A percentile compares a stretch with the other conserved stretches of the same genome.
These are phyloP conservation scores for Trichopus zeylanicus DNA, from an alignment of 116 monocot genomes.

Conservation along the genomic window DNA sequence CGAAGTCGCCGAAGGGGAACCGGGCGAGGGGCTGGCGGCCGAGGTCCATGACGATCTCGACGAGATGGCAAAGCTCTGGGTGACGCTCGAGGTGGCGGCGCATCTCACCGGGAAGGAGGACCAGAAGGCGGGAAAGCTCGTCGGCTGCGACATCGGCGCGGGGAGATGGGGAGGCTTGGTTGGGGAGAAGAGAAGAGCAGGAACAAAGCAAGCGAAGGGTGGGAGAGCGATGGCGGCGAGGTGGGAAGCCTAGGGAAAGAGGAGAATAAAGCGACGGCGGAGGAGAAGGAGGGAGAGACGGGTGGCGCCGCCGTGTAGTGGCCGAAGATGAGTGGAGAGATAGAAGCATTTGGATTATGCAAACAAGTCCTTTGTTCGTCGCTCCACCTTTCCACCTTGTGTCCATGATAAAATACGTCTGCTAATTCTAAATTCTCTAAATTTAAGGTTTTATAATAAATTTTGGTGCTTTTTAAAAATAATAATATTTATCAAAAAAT, in stretches of 20 bases:
- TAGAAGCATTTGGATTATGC: too few species aligned
- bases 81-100: constrained; percentile 29
- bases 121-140: constrained; percentile 48
- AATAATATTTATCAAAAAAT: too few species aligned
- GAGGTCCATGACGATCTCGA: constrained; percentile 93
- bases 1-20: constrained; percentile 75
- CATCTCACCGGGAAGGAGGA: constrained; percentile 59
- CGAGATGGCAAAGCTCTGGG: constrained; percentile 34
- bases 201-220: too few species aligned
- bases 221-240: not conserved
- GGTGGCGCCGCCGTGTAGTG: too few species aligned
- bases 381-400: too few species aligned
- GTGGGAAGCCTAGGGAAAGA: not conserved
- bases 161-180: not conserved
- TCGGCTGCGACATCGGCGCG: not conserved
- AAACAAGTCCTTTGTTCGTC: too few species aligned
- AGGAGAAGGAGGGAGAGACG: not conserved
- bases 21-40: constrained; percentile 74
- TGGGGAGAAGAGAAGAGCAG: too few species aligned
- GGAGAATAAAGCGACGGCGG: not conserved
- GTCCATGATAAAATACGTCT: too few species aligned
- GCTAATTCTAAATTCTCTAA: too few species aligned
- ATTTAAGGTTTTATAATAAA: too few species aligned
- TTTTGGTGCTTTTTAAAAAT: too few species aligned
- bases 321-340: too few species aligned